Evolutionary conservation across 768 basidiomycete genomes (phyloP).

Genomic region (Paxillus ammoniavirescens): DNA sequence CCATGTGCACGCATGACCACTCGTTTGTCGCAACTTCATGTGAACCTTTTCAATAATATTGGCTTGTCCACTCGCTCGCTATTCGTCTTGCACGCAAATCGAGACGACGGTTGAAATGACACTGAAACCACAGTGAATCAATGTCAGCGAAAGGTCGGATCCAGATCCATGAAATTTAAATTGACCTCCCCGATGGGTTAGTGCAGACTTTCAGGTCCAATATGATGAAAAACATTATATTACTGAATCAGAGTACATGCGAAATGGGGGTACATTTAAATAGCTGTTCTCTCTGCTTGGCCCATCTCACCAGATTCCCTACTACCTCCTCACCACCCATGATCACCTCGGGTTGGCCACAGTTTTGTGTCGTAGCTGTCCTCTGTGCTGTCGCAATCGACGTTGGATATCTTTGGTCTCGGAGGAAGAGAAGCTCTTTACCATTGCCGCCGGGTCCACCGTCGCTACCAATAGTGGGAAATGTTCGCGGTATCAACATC

Average conservation of each 20-base stretch:
- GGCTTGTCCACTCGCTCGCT: too few species aligned
- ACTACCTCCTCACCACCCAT: background rate
- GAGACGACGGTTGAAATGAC: too few species aligned
- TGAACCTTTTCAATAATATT: too few species aligned
- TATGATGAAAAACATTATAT: background rate
- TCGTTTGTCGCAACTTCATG: too few species aligned
- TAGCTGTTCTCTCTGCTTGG: background rate
- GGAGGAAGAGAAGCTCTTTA: slow-evolving; percentile 2
- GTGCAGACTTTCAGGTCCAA: background rate
- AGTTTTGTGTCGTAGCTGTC: slow-evolving; percentile 9
- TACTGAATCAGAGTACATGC: background rate
- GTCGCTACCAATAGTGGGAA: slow-evolving; percentile 17
- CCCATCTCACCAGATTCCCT: background rate
- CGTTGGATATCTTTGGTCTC: background rate
- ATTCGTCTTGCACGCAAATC: too few species aligned
- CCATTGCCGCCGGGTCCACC: slow-evolving; percentile 22
- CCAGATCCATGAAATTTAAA: too few species aligned
- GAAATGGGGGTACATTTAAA: slow-evolving; percentile 1
- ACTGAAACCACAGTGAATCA: too few species aligned
- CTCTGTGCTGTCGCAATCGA: slow-evolving; percentile 9
- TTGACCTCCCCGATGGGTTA: too few species aligned
- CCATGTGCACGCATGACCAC: too few species aligned
- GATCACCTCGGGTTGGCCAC: slow-evolving; percentile 8
- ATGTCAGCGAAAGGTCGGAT: too few species aligned
- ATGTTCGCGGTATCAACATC: slow-evolving; percentile 14